These are phyloP conservation scores for Solanum commersonii DNA, from an alignment of 257 asterid species.

Conservation along the genomic window DNA sequence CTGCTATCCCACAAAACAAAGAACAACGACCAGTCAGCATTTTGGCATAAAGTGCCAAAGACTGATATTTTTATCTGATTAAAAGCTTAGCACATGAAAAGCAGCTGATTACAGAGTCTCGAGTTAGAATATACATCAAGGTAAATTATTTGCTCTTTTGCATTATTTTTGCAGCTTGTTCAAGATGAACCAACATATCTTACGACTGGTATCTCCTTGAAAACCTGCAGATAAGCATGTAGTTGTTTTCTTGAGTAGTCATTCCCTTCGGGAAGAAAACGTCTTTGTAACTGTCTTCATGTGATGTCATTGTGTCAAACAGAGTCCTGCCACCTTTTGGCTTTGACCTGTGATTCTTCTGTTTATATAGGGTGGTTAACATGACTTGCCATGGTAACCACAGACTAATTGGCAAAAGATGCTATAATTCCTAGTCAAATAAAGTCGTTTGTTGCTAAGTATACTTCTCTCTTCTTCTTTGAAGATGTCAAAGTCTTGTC, in stretches of 20 bases:
- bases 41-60: background rate
- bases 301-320: constrained; percentile 4
- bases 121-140: background rate
- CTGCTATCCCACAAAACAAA: background rate
- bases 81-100: background rate
- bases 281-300: constrained; percentile 10
- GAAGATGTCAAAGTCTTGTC: background rate
- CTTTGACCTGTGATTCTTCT: constrained; percentile 33
- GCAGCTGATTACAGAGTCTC: background rate
- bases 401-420: constrained; percentile 7
- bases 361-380: constrained; percentile 9
- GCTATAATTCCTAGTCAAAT: background rate
- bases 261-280: constrained; percentile 36
- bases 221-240: constrained; percentile 34
- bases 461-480: background rate
- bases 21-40: background rate
- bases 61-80: background rate
- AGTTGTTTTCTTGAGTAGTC: constrained; percentile 14
- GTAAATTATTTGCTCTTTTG: background rate
- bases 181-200: constrained; percentile 53
- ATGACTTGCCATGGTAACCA: constrained; percentile 6
- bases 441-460: constrained; percentile 10
- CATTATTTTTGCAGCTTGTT: constrained; percentile 30
- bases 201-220: constrained; percentile 59
- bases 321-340: constrained; percentile 40